Evolutionary conservation across 2,329 filamentous ascomycete species (phyloP), one percentile per base, ranked within the genome.

Genomic region (Talaromyces atroroseus): DNA sequence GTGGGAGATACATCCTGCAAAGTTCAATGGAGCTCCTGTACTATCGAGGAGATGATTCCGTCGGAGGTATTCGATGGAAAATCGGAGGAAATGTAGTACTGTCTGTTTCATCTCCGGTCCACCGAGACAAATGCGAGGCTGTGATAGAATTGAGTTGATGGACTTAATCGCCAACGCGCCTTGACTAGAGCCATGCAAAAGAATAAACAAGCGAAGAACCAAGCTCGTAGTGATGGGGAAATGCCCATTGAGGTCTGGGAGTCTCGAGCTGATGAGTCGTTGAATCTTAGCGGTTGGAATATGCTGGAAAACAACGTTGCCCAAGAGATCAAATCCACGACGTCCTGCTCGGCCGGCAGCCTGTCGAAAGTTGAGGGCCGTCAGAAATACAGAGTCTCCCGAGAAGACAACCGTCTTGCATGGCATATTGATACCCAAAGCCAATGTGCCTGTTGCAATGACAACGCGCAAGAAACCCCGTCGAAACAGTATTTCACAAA

Each of bases 381-480:
- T 90, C 45, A 92, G 73, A 65, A 82, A 90, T 2, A 88, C 77
- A 0, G 85, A 89, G 66, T 92, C 88, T 0, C 87, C 87, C 16
- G 79, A 80, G 68, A 92, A 92, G 1, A 90, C 82, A 0, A 91
- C 87, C 1, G 88, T 92, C 68, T 89, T 89, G 68, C 88, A 92
- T 10, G 89, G 89, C 86, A 90, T 89, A 63, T 90, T 92, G 74
- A 92, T 87, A 74, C 89, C 89, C 5, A 92, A 75, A 1, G 86
- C 86, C 21, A 91, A 78, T 0, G 88, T 91, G 1, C 87, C 88
- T 1, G 88, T 92, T 0, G 88, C 88, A 24, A 92, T 79, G 26
- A 92, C 83, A 1, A 87, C 84, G 7, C 82, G 80, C 42, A 92
- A 70, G 65, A 82, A 91, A 0, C 87, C 86, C 66, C 82, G 86